A percentile compares a stretch with the other conserved stretches of the same genome.
phyloP scores from a whole-genome alignment of 2,329 filamentous ascomycete species.

The Gyromitra esculenta region DNA sequence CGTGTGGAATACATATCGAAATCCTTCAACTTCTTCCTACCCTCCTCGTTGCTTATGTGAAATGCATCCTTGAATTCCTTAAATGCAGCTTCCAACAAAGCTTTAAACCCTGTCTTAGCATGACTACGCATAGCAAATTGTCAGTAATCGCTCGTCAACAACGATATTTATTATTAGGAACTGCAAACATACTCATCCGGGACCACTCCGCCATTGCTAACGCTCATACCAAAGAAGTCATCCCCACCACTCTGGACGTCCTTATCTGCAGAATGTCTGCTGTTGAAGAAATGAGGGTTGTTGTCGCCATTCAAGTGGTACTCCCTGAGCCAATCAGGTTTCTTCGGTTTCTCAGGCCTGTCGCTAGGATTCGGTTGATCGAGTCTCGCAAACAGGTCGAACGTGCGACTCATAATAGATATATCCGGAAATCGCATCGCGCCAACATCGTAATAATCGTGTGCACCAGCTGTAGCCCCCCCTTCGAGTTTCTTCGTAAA shows the following conservation, averaged over 20 bases:
- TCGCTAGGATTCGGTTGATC: neutral
- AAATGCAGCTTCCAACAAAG: constrained; percentile 8
- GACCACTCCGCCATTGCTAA: constrained; percentile 2
- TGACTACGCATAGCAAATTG: constrained; percentile 2
- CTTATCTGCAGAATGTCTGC: neutral
- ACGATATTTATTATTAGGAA: neutral
- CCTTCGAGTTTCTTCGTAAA: constrained; percentile 60
- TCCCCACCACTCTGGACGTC: neutral
- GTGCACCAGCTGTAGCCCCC: neutral
- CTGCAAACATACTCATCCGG: constrained; percentile 24
- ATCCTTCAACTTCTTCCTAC: neutral
- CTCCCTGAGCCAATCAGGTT: constrained; percentile 10
- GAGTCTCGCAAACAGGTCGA: constrained; percentile 49
- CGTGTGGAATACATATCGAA: constrained; percentile 24
- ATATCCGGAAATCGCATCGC: constrained; percentile 62
- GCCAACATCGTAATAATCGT: constrained; percentile 62
- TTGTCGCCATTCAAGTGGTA: constrained; percentile 42
- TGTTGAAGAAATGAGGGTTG: constrained; percentile 44
- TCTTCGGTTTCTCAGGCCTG: neutral
- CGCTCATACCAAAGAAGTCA: constrained; percentile 38
- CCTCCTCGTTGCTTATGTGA: neutral
- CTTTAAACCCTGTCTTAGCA: neutral
- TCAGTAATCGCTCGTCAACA: neutral
- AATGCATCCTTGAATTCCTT: constrained; percentile 15
- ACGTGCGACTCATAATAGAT: constrained; percentile 58